Base-by-base conservation (phyloP, 768 basidiomycete genomes). In the Lenzites betulinus region DNA sequence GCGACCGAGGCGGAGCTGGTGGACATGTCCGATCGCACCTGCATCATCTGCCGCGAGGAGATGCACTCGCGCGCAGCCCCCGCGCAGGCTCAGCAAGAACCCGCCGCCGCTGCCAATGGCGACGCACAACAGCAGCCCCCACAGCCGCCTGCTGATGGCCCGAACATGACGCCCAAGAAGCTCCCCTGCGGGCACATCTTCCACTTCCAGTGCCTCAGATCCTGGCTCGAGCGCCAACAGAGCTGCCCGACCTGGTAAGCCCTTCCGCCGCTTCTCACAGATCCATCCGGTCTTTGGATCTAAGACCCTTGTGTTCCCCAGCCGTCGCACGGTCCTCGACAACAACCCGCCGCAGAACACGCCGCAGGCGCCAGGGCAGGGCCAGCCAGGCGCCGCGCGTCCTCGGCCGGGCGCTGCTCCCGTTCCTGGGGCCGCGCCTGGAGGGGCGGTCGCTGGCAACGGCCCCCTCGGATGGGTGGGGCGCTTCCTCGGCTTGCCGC, bases 31-130 rank as follows among this genome's bases (percentile, higher is more conserved):
- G 97, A 98, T 74, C 84, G 85, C 58, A 98, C 94, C 2, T 99
- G 97, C 70, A 98, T 99, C 67, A 98, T 99, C 64, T 99, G 97
- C 69, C 85, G 97, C 13, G 97, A 99, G 74, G 97, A 98, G 70
- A 93, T 99, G 95, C 70, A 79, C 54, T 73, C 80, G 39, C 78
- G 59, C 64, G 66, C 65, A 55, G 46, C 25, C 46, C 48, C 61
- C 55, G 60, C 33, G 36, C 46, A 58, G 52, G 60, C 33, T 39
- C 46, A 58, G 52, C 50, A 65, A 39, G 50, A 64, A 43, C 47
- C 25, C 11, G 44, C 18, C 42, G 54, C 63, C 15, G 54, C 41
- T 4, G 60, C 63, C 38, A 43, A 61, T 22, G 72, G 68, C 68
- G 66, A 53, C 67, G 66, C 38, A 56, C 68, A 53, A 48, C 69